These are phyloP conservation scores for Clarkia xantiana DNA, from an alignment of 345 rosid species.

Conservation along the genomic window DNA sequence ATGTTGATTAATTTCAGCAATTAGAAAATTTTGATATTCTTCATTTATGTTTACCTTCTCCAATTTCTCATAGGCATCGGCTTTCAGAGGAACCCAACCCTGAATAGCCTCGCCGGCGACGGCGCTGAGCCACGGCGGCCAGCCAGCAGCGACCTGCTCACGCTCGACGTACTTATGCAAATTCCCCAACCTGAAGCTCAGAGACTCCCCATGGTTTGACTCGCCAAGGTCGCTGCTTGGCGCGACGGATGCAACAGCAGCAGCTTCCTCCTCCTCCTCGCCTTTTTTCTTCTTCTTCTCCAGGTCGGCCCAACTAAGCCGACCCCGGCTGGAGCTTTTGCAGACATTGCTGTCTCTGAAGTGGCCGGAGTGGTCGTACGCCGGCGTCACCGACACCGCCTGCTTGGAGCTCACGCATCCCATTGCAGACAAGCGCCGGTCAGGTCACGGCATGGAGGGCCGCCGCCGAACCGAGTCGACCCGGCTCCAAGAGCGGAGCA, in stretches of 20 bases:
- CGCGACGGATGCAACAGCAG: constrained; percentile 7
- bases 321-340: constrained; percentile 19
- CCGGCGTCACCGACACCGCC: constrained; percentile 80
- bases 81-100: constrained; percentile 87
- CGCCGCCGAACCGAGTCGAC: no score
- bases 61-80: constrained; percentile 72
- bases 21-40: not conserved
- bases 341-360: constrained; percentile 11
- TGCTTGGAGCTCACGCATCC: constrained; percentile 98
- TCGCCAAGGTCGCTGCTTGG: constrained; percentile 35
- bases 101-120: constrained; percentile 94
- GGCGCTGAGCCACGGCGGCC: constrained; percentile 98
- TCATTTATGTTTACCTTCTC: constrained; percentile 50
- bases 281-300: constrained; percentile 11
- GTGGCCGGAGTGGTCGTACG: constrained; percentile 52
- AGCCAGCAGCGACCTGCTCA: constrained; percentile 94
- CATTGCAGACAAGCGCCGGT: constrained; percentile 18
- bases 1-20: no score
- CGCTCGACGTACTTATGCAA: constrained; percentile 62
- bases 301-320: constrained; percentile 15
- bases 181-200: constrained; percentile 70
- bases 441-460: no score
- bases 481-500: no score
- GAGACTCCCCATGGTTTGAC: constrained; percentile 45
- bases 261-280: not conserved